Conservation (phyloP, 371 early-diverging fungal genomes). For the Rhizopus delemar region DNA sequence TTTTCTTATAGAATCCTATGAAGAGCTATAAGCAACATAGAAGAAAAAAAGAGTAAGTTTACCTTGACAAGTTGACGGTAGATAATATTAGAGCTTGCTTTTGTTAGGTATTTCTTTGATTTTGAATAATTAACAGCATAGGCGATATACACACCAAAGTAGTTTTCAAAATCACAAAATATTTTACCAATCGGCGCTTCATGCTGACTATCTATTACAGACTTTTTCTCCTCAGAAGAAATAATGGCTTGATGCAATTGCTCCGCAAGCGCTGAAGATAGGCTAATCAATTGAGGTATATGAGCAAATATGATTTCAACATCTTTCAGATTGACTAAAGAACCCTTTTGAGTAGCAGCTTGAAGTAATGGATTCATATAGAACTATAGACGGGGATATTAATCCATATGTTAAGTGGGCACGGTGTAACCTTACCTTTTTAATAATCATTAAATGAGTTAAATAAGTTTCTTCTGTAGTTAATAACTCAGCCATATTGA, state of each 20-base stretch:
- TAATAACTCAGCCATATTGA: conserved; percentile 34
- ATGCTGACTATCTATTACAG: conserved; percentile 8
- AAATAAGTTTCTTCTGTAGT: conserved; percentile 43
- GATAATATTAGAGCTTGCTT: conserved; percentile 32
- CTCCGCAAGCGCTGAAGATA: conserved; percentile 28
- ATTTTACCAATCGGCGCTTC: conserved; percentile 24
- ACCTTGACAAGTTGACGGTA: conserved; percentile 39
- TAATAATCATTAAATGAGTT: conserved; percentile 31
- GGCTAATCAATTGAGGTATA: conserved; percentile 30
- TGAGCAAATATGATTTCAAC: conserved; percentile 38
- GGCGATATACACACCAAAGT: conserved; percentile 34
- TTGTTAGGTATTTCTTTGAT: conserved; percentile 27
- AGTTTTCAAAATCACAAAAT: conserved; percentile 29
- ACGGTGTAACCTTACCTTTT: conserved; percentile 23
- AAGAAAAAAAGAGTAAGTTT: neutral
- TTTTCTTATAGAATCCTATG: conserved; percentile 26
- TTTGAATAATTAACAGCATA: conserved; percentile 37
- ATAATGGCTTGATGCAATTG: conserved; percentile 12
- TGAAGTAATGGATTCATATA: conserved; percentile 42
- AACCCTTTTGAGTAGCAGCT: conserved; percentile 17
- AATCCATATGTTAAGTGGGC: neutral
- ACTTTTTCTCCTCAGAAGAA: conserved; percentile 4
- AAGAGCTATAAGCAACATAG: no score
- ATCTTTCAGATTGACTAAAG: conserved; percentile 31
- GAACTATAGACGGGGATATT: conserved; percentile 16